Conservation (phyloP, 768 basidiomycete genomes). For the Amanita rubescens region DNA sequence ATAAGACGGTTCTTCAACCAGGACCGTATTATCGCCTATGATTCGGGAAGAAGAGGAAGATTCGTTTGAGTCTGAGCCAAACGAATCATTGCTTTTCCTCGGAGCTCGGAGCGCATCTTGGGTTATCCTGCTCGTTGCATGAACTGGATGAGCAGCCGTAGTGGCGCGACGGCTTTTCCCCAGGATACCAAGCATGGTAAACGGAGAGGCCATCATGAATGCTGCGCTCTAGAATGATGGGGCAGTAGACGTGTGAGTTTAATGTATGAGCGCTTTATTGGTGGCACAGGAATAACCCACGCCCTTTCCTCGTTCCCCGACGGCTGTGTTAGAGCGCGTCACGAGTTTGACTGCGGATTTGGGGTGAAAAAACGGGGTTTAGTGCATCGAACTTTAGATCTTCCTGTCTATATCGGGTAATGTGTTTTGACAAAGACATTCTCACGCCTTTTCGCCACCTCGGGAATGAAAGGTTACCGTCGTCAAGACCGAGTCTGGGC, state of each 20-base stretch:
- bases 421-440: not conserved
- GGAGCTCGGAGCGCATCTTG: not conserved
- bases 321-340: not conserved
- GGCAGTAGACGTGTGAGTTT: not conserved
- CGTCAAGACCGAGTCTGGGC: no score
- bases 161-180: constrained; percentile 1
- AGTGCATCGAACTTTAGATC: not conserved
- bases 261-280: not conserved
- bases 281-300: not conserved
- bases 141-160: not conserved
- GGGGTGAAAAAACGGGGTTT: not conserved
- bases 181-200: constrained; percentile 3
- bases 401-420: not conserved
- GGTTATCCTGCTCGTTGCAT: not conserved
- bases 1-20: constrained; percentile 5
- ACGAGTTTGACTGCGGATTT: not conserved
- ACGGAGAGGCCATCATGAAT: constrained; percentile 2
- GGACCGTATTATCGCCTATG: not conserved
- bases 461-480: no score
- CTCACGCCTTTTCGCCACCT: not conserved
- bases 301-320: not conserved
- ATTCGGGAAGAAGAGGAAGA: not conserved
- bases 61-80: not conserved
- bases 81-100: not conserved
- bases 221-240: no score